Evolutionary conservation across 23 red algal species (phyloP), one percentile per base, ranked within the genome.

Genomic region (Chondrus crispus): DNA sequence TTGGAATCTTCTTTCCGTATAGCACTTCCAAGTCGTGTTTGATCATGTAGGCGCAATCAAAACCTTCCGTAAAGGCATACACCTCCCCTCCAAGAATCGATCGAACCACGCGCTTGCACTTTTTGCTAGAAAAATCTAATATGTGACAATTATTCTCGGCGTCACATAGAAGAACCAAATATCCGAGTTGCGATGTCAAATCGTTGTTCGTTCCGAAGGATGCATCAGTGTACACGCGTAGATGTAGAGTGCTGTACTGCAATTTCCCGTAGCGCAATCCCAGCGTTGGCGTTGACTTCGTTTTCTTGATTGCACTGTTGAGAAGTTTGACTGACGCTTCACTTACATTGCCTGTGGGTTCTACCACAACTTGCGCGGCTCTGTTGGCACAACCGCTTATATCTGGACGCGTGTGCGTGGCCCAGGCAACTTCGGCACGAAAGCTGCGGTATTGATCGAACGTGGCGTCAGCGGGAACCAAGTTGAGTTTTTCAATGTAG

Each of bases 21-120:
- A 74, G 49, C n/a, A 22, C 6, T 42, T 88, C 64, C 33, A 88
- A 10, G 16, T 88, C 64, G 28, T 75, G 84, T 11, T 39, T 16
- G 14, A 75, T 18, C 12, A 45, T 18, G 24, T 49, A 73, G 4
- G 62, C 3, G 3, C 28, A 30, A 48, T 87, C 82, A 73, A 73
- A 72, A 28, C 44, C 63, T 26, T 88, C 84, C 4, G 84, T 18
- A 75, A 88, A 88, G 18, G 84, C 84, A 20, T 88, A 74, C 1
- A 80, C 11, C 40, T 91, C 72, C 2, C 42, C 73, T 44, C 62
- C 32, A 33, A 91, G 19, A 2, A 91, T 51, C 2, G 62, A 74
- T 3, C 72, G 7, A 24, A 80, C 87, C 19, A 80, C 73, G 2
- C 72, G 87, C 33, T 22, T 46, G 2, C 20, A 55, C 51, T 91